A percentile compares a stretch with the other conserved stretches of the same genome.
These are phyloP conservation scores for Aspergillus pseudoterreus DNA, from an alignment of 2,329 filamentous ascomycete species.

Conservation along the genomic window DNA sequence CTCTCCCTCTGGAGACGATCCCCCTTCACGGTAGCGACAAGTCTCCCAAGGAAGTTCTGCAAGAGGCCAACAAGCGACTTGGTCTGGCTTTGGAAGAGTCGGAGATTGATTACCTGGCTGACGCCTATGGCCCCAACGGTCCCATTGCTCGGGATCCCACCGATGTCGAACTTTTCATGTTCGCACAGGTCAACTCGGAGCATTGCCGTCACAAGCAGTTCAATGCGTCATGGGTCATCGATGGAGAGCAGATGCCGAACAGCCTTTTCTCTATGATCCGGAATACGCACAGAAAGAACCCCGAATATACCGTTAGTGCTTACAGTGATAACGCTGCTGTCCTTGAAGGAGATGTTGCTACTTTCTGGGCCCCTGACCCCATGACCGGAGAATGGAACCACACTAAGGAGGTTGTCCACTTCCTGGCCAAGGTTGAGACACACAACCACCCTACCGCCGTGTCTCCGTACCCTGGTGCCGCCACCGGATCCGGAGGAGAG, in stretches of 20 bases:
- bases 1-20: slow-evolving; percentile 67
- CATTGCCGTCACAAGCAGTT: slow-evolving; percentile 89
- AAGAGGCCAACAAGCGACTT: slow-evolving; percentile 76
- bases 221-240: slow-evolving; percentile 94
- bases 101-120: slow-evolving; percentile 92
- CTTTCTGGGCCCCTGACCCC: slow-evolving; percentile 84
- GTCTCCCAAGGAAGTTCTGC: slow-evolving; percentile 67
- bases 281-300: slow-evolving; percentile 79
- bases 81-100: slow-evolving; percentile 83
- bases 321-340: slow-evolving; percentile 99
- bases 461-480: slow-evolving; percentile 86
- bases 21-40: slow-evolving; percentile 65
- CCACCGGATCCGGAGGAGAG: slow-evolving; percentile 91
- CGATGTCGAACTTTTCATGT: slow-evolving; percentile 98
- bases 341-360: slow-evolving; percentile 66
- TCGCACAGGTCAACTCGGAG: slow-evolving; percentile 98
- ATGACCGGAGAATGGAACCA: slow-evolving; percentile 83
- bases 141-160: slow-evolving; percentile 62
- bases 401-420: slow-evolving; percentile 80
- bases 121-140: slow-evolving; percentile 66
- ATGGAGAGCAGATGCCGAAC: slow-evolving; percentile 72
- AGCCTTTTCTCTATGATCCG: slow-evolving; percentile 94
- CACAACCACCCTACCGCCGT: slow-evolving; percentile 98
- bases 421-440: slow-evolving; percentile 92
- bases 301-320: slow-evolving; percentile 82